Evolutionary conservation across 805 yeast genomes (phyloP), one percentile per base, ranked within the genome.

Genomic region (Yamadazyma olivae): DNA sequence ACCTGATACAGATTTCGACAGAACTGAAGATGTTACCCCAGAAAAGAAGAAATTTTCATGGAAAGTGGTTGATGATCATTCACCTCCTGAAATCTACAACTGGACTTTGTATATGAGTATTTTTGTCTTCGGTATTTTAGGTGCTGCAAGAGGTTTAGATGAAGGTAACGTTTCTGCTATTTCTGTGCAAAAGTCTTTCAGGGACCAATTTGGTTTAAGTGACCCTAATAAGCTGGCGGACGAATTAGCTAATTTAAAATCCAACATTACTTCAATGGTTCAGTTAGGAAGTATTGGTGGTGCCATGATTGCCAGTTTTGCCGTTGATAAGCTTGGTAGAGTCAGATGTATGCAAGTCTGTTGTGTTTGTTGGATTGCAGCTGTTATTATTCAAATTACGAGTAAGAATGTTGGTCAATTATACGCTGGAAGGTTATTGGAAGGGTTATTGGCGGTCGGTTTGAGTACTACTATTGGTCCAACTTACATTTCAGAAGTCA

Each of bases 181-280:
- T 5, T 56, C 70, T 15, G 61, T 71, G 8, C 77, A 70, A 45
- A 39, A 43, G 3, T 59, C 74, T 0, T 77, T 77, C 50, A 54
- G 48, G 20, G 35, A 48, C 5, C 52, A 54, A 32, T 74, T 75
- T 46, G 77, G 77, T 0, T 58, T 77, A 17, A 48, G 54, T 12
- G 75, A 73, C 45, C 48, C 59, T 4, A 42, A 45, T 17, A 64
- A 64, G 43, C 32, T 70, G 3, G 56, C 43, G 3, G 24, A 51
- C 5, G 51, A 63, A 9, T 27, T 68, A n/a, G 79, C 79, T 4
- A 59, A 70, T 43, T 51, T 71, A 43, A 66, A 65, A 43, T 71
- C 79, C 5, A 77, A 74, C 49, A 76, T 77, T 47, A 65, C 75
- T 3, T 59, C 80, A 5, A 77, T 77, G 81, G 81, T 76, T 6